A percentile compares a stretch with the other conserved stretches of the same genome.
Evolutionary conservation across 495 filamentous ascomycete genomes (phyloP).

Genomic region (Aspergillus carlsbadensis): DNA sequence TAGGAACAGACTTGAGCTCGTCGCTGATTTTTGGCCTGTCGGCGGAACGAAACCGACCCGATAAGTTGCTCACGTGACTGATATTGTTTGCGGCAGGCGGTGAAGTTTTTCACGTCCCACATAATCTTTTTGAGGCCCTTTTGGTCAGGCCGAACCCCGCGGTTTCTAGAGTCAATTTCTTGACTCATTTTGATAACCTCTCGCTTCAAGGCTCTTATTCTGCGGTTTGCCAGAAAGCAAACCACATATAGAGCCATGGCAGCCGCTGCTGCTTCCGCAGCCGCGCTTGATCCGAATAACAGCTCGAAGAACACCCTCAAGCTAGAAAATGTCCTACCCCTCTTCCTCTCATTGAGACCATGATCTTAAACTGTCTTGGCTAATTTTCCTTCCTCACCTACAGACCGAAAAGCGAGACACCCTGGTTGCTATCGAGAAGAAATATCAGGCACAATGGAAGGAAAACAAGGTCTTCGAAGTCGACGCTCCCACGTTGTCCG

Average conservation of each 20-base stretch:
- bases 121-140: constrained; percentile 19
- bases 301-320: constrained; percentile 68
- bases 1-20: constrained; percentile 7
- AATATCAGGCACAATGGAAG: constrained; percentile 86
- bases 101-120: constrained; percentile 17
- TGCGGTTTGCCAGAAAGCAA: constrained; percentile 28
- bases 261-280: constrained; percentile 52
- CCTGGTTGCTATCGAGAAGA: constrained; percentile 84
- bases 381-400: constrained; percentile 13
- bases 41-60: constrained; percentile 22
- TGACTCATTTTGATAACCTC: background rate
- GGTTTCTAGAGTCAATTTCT: constrained; percentile 6
- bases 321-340: constrained; percentile 64
- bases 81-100: constrained; percentile 15
- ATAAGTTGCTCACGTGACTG: constrained; percentile 20
- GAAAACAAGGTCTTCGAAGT: constrained; percentile 76
- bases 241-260: constrained; percentile 44
- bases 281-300: constrained; percentile 59
- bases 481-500: constrained; percentile 73
- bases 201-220: constrained; percentile 20
- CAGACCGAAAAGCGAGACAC: constrained; percentile 92
- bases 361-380: constrained; percentile 10
- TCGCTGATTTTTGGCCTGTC: constrained; percentile 15
- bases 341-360: constrained; percentile 12
- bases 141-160: constrained; percentile 31